phyloP scores from a whole-genome alignment of 2,329 filamentous ascomycete species.

The Penicillium sp. region DNA sequence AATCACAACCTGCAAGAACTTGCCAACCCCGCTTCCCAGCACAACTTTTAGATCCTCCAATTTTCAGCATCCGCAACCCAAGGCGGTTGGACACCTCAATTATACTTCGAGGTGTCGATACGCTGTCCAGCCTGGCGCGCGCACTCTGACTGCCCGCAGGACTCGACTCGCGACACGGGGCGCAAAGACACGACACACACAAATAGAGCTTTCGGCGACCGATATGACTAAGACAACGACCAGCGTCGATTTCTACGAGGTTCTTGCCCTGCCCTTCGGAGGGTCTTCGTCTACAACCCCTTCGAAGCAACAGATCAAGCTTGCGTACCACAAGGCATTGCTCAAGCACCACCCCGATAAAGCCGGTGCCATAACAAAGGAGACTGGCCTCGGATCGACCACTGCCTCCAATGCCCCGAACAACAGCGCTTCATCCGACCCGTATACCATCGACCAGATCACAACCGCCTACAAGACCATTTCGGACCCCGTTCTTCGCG shows the following conservation, averaged over 20 bases:
- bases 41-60: neutral
- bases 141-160: slow-evolving; percentile 1
- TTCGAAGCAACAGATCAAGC: slow-evolving; percentile 50
- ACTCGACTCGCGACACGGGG: neutral
- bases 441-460: slow-evolving; percentile 59
- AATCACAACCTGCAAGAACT: neutral
- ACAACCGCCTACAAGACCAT: slow-evolving; percentile 60
- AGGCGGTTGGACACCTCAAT: neutral
- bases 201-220: neutral
- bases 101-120: neutral
- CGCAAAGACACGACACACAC: neutral
- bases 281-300: slow-evolving; percentile 23
- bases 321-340: slow-evolving; percentile 60
- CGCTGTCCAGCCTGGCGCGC: neutral
- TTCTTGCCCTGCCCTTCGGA: slow-evolving; percentile 42
- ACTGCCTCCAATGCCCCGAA: neutral
- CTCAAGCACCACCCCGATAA: slow-evolving; percentile 64
- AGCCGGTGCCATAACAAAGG: slow-evolving; percentile 22
- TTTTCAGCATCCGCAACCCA: neutral
- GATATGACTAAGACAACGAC: slow-evolving; percentile 17
- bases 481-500: slow-evolving; percentile 43
- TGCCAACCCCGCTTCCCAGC: slow-evolving; percentile 5
- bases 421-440: neutral
- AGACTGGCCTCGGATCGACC: slow-evolving; percentile 1
- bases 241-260: slow-evolving; percentile 39